phyloP scores from a whole-genome alignment of 257 asterid species.

The Oldenlandia corymbosa region DNA sequence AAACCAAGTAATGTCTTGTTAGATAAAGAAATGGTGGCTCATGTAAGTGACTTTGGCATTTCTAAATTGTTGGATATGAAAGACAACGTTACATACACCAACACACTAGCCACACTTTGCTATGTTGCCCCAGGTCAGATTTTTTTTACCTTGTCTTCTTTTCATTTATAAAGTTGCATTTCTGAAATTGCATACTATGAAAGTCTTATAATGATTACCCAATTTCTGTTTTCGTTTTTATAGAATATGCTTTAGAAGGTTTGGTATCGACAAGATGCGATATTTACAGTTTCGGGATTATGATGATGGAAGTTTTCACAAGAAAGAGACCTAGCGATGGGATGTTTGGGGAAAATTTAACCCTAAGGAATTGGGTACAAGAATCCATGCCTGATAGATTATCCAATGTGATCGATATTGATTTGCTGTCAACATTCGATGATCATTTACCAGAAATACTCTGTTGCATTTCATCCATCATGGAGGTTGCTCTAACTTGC shows the following conservation, averaged over 20 bases:
- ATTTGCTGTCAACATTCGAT: too few species aligned
- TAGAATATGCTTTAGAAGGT: conserved; percentile 29
- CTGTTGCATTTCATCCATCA: conserved; percentile 2
- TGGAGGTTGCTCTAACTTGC: conserved; percentile 11
- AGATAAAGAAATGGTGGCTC: conserved; percentile 30
- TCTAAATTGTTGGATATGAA: conserved; percentile 15
- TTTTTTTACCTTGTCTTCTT: neutral
- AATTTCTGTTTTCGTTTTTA: neutral
- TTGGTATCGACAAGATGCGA: conserved; percentile 18
- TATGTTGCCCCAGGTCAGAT: conserved; percentile 33
- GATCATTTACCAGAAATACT: neutral
- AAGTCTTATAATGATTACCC: neutral
- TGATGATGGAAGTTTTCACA: conserved; percentile 29
- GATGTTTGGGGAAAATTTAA: conserved; percentile 5
- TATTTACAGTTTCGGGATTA: conserved; percentile 27
- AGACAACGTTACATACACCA: conserved; percentile 13
- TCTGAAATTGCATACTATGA: neutral
- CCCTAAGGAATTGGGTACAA: neutral
- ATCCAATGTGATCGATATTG: neutral
- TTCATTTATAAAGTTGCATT: too few species aligned
- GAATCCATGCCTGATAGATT: neutral
- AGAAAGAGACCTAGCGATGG: conserved; percentile 17
- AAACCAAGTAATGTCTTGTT: conserved; percentile 27
- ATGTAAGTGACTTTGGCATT: conserved; percentile 30
- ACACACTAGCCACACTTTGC: conserved; percentile 23